Base-by-base conservation (phyloP, 257 asterid genomes). In the Penstemon davidsonii region DNA sequence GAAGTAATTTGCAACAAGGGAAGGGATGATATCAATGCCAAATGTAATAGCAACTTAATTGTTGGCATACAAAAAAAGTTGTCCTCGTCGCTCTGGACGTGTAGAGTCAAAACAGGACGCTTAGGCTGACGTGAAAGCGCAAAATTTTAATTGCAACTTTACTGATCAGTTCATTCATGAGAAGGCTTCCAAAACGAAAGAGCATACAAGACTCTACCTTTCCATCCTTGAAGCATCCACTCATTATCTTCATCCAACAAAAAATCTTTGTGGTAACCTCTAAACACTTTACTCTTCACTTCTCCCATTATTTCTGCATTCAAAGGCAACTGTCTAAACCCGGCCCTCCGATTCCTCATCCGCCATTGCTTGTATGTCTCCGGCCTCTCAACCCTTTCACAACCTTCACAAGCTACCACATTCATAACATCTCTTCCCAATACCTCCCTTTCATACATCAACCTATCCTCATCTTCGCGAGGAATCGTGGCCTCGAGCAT, bases 201-300 rank as follows among this genome's bases (percentile, higher is more conserved):
- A 7, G 80, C 89, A 25, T 74, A 63, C 58, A 77, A 36, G 38
- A 84, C 83, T 1, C 89, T 62, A 1, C 89, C 89, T 54, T 77
- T 84, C 89, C 89, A 84, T 12, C 89, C 87, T 44, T 81, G 89
- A 64, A 84, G 55, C 82, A 84, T 64, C 87, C 87, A 84, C 38
- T 69, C 73, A 58, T 83, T 85, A 47, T 84, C 89, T 62, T 77
- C 87, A 44, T 81, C 89, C 13, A 81, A 66, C 19, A 76, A 79
- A 46, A 81, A 84, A 13, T 81, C 89, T 75, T 77, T 81, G 18
- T 84, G 84, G 15, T 84, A 84, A 3, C 72, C 75, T 50, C 3
- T 44, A 76, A 67, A 72, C 77, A 81, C 85, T 76, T 70, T 77
- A 1, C 49, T 56, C 77, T 65, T 72, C 55, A 79, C 78, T 10